Evolutionary conservation across 192 early-diverging fungal genomes (phyloP), one percentile per base, ranked within the genome.

Genomic region (Globomyces pollinis-pini): DNA sequence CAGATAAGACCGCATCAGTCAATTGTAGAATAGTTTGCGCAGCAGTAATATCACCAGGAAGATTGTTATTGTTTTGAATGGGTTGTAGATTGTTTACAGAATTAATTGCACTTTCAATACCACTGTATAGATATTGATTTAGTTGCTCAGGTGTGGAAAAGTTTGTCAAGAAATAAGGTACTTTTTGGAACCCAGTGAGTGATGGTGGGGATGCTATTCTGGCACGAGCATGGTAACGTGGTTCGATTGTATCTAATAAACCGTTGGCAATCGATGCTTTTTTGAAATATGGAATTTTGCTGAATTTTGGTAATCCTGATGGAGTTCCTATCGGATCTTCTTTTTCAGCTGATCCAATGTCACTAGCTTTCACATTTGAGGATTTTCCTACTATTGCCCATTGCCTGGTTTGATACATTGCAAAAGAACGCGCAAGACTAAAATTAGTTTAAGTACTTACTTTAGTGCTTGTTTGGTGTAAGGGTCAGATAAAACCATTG

Each of bases 191-290:
- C 12, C 55, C 45, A 3, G 60, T 61, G 1, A 76, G 55, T 2
- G 38, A 50, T 16, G 64, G 26, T 26, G 52, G 20, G 38, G 21
- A 18, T 8, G 41, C 43, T n/a, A n/a, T n/a, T 13, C 65, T 53
- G 8, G 68, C 24, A 50, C 68, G 52, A 50, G 65, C 54, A 44
- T 51, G 69, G 34, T 49, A 61, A 0, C 76, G 61, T 23, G 69
- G 57, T 39, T 71, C 66, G 35, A 77, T 63, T 9, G 68, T 63
- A 18, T 70, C 75, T 5, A 77, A 63, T 20, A 77, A 16, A n/a
- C 75, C 75, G 35, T 68, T 68, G 1, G 66, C 35, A 12, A 16
- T 38, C 12, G n/a, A 30, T 1, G 50, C 71, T 1, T 38, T 44
- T 15, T 71, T 66, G 39, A 64, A 60, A 11, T 54, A 38, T 1